These are phyloP conservation scores for Hypoxylon sp. DNA, from an alignment of 2,329 filamentous ascomycete species.

Conservation along the genomic window DNA sequence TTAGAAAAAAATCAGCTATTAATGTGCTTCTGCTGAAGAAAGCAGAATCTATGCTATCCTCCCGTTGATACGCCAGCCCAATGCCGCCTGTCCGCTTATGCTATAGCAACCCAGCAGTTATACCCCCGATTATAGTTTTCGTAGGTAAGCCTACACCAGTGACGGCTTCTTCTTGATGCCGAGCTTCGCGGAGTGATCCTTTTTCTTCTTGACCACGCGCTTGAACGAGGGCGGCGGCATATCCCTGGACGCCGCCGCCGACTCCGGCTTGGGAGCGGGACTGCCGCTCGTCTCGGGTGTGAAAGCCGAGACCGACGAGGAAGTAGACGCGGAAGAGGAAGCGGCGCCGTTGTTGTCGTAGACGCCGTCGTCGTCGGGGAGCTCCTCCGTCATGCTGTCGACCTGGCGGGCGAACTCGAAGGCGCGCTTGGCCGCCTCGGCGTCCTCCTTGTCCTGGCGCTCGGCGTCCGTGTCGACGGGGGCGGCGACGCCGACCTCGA, in stretches of 20 bases:
- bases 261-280: slow-evolving; percentile 41
- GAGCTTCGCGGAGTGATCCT: slow-evolving; percentile 75
- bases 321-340: slow-evolving; percentile 1
- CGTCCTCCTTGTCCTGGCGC: slow-evolving; percentile 80
- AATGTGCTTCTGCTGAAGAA: neutral
- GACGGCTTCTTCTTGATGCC: slow-evolving; percentile 87
- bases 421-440: slow-evolving; percentile 78
- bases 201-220: slow-evolving; percentile 84
- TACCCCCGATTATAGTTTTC: neutral
- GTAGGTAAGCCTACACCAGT: slow-evolving; percentile 56
- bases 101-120: neutral
- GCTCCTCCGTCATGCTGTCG: slow-evolving; percentile 60
- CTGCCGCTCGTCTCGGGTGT: slow-evolving; percentile 35
- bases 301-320: slow-evolving; percentile 19
- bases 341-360: slow-evolving; percentile 11
- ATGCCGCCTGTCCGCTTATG: slow-evolving; percentile 16
- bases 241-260: slow-evolving; percentile 41
- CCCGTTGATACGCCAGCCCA: slow-evolving; percentile 6
- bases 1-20: neutral
- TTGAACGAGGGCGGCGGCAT: slow-evolving; percentile 74
- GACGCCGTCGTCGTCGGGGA: slow-evolving; percentile 47
- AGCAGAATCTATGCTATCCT: neutral
- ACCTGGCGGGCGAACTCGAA: slow-evolving; percentile 71
- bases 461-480: slow-evolving; percentile 66
- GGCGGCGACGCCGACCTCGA: slow-evolving; percentile 63